Conservation (phyloP, 2,329 filamentous ascomycete species). For the Penicillium sp. region DNA sequence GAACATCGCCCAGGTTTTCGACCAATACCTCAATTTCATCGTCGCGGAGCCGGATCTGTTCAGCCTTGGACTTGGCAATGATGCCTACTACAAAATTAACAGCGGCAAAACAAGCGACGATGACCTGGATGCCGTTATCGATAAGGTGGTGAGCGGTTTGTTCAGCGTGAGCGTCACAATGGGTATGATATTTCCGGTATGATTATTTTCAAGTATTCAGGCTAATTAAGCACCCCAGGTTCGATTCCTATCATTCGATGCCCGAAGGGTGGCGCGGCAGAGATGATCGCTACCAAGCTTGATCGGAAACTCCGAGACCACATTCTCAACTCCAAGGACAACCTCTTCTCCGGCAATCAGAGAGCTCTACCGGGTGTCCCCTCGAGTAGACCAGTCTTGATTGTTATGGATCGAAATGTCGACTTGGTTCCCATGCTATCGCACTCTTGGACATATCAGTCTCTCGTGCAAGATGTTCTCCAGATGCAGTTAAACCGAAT, state of each 20-base stretch:
- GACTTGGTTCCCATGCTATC: slow-evolving; percentile 98
- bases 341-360: slow-evolving; percentile 77
- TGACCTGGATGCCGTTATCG: slow-evolving; percentile 82
- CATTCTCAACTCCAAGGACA: slow-evolving; percentile 96
- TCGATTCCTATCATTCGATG: slow-evolving; percentile 95
- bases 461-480: slow-evolving; percentile 77
- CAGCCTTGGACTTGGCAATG: slow-evolving; percentile 88
- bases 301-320: slow-evolving; percentile 96
- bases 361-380: slow-evolving; percentile 67
- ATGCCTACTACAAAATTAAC: slow-evolving; percentile 95
- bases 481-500: slow-evolving; percentile 89
- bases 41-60: slow-evolving; percentile 95
- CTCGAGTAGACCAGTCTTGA: slow-evolving; percentile 80
- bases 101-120: slow-evolving; percentile 89
- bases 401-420: slow-evolving; percentile 93
- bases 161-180: slow-evolving; percentile 99
- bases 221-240: slow-evolving; percentile 52
- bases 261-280: slow-evolving; percentile 88
- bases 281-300: slow-evolving; percentile 91
- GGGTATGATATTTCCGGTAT: slow-evolving; percentile 59
- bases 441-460: slow-evolving; percentile 91
- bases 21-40: slow-evolving; percentile 97
- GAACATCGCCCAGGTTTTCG: slow-evolving; percentile 87
- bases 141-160: slow-evolving; percentile 91
- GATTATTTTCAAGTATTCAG: neutral